Percentiles rank a stretch among this genome's conserved stretches.
Conservation (phyloP, 2,329 filamentous ascomycete genomes). For the Monilinia fructicola region DNA sequence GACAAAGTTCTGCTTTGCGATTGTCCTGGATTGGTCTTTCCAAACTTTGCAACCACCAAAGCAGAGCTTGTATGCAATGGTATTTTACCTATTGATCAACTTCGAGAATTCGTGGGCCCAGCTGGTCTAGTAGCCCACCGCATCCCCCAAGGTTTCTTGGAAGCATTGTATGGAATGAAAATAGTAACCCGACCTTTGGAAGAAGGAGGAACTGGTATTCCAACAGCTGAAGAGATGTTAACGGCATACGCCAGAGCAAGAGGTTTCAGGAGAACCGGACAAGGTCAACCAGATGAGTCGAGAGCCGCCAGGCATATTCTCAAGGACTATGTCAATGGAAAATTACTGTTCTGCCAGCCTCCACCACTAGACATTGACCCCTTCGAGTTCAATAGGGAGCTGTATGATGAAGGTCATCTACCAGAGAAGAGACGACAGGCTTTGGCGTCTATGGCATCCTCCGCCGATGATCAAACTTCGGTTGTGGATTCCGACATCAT, state of each 20-base stretch:
- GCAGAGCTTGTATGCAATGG: constrained; percentile 95
- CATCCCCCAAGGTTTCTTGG: constrained; percentile 84
- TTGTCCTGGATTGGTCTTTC: constrained; percentile 97
- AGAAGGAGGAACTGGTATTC: constrained; percentile 86
- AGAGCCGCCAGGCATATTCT: constrained; percentile 85
- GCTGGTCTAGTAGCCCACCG: constrained; percentile 78
- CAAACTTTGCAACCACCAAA: constrained; percentile 96
- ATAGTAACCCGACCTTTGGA: constrained; percentile 78
- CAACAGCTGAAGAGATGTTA: constrained; percentile 82
- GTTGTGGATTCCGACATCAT: constrained; percentile 51
- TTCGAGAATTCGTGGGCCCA: constrained; percentile 89
- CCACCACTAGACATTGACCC: constrained; percentile 73
- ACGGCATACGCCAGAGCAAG: constrained; percentile 83
- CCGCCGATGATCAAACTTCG: constrained; percentile 43
- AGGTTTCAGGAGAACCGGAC: constrained; percentile 85
- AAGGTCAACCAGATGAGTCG: constrained; percentile 90
- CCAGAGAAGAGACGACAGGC: constrained; percentile 76
- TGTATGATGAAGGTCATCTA: constrained; percentile 81
- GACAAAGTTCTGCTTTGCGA: constrained; percentile 90
- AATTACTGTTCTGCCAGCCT: constrained; percentile 87
- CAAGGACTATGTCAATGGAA: constrained; percentile 97
- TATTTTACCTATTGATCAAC: constrained; percentile 91
- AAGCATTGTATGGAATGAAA: constrained; percentile 90
- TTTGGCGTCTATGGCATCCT: constrained; percentile 47
- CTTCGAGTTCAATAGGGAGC: constrained; percentile 78